Evolutionary conservation across 2,329 filamentous ascomycete genomes (phyloP).

Genomic region (Penicillium sp.): DNA sequence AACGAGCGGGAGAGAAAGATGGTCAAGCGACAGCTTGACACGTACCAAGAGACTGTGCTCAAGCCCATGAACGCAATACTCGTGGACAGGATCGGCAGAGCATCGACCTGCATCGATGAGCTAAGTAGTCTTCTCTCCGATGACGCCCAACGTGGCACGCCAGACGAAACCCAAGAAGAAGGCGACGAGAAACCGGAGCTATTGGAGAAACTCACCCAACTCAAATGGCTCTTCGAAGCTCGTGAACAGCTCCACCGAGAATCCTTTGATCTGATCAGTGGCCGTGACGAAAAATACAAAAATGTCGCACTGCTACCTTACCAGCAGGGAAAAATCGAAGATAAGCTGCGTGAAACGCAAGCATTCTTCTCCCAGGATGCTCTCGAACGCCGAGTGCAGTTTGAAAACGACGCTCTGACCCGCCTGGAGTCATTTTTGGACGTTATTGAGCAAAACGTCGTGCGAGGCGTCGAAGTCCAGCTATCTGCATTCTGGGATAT

Average conservation of each 20-base stretch:
- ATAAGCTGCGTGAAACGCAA: constrained; percentile 77
- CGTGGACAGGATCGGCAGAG: constrained; percentile 71
- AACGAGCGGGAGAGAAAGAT: constrained; percentile 69
- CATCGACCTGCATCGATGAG: constrained; percentile 74
- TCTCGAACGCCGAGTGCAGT: constrained; percentile 68
- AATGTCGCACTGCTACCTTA: constrained; percentile 84
- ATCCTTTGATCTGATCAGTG: constrained; percentile 79
- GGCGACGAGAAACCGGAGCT: constrained; percentile 94
- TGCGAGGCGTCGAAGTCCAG: constrained; percentile 85
- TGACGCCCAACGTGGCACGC: constrained; percentile 67
- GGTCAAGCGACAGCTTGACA: constrained; percentile 78
- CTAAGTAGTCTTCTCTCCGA: constrained; percentile 72
- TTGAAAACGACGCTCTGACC: constrained; percentile 70
- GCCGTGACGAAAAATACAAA: constrained; percentile 83
- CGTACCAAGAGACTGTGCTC: constrained; percentile 81
- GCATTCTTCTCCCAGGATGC: constrained; percentile 82
- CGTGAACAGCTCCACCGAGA: constrained; percentile 85
- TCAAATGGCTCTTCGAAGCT: constrained; percentile 97
- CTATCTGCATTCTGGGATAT: constrained; percentile 98
- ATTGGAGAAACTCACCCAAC: constrained; percentile 86
- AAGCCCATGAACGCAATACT: constrained; percentile 80
- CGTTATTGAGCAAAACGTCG: constrained; percentile 81
- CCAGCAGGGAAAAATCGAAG: constrained; percentile 68
- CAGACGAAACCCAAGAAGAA: constrained; percentile 88
- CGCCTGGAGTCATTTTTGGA: constrained; percentile 76